Conservation (phyloP, 2,329 filamentous ascomycete species). For the Phialophora expanda region DNA sequence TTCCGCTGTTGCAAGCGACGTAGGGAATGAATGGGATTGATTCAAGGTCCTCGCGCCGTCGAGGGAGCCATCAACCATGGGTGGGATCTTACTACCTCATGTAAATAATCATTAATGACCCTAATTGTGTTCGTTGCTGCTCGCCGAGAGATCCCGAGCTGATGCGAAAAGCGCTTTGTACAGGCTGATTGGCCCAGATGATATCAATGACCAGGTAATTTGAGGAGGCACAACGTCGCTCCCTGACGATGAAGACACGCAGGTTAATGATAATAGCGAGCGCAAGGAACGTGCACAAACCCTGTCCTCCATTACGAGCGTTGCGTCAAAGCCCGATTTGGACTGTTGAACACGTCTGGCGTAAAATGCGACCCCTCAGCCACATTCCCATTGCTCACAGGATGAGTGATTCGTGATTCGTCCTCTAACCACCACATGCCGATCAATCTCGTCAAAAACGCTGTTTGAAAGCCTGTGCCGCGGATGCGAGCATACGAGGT, state of each 20-base stretch:
- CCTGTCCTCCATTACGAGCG: background rate
- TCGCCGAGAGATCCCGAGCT: constrained; percentile 1
- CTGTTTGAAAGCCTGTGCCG: background rate
- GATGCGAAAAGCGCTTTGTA: background rate
- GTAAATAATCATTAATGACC: background rate
- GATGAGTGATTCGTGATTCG: background rate
- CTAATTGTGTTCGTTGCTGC: background rate
- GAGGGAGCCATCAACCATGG: background rate
- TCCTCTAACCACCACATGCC: background rate
- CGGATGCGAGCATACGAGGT: too few species aligned
- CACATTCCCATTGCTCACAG: background rate
- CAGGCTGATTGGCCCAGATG: background rate
- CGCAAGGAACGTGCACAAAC: background rate
- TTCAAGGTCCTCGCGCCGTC: background rate
- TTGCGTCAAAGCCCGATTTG: background rate
- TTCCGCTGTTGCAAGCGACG: background rate
- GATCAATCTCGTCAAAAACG: background rate
- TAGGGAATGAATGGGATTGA: background rate
- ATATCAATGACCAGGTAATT: constrained; percentile 7
- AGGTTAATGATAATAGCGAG: constrained; percentile 14
- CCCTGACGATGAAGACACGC: background rate
- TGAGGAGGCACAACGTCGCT: constrained; percentile 5
- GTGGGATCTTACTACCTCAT: background rate
- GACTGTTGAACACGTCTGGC: background rate
- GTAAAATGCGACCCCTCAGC: background rate